Evolutionary conservation across 805 yeast species (phyloP), one percentile per base, ranked within the genome.

Genomic region (Starmera amethionina): DNA sequence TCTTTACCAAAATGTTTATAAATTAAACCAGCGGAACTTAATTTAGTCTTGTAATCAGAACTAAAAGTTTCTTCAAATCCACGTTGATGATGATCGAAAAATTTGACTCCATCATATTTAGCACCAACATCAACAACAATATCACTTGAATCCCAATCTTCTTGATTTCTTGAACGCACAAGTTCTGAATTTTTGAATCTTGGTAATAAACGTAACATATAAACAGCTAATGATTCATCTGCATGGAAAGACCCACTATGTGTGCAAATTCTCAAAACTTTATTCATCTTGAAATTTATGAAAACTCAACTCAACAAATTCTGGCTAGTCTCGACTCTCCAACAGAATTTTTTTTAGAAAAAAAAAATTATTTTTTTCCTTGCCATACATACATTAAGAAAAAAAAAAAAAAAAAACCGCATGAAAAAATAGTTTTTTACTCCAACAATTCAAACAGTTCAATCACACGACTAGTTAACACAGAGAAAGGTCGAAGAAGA

Each of bases 231-330:
- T 10, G 95, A 79, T 61, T 93, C 98, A 60, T 93, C 98, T 10
- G 97, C 97, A 58, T 93, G 98, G 70, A 93, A 93, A 0, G 88
- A 73, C 8, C 98, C 98, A 37, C 89, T 82, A 54, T 84, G 94
- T 11, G 96, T 89, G 56, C 96, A 90, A 42, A 89, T 84, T 54
- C 75, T 77, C 44, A 77, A 57, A 55, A 67, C 59, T 41, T 46
- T 40, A 42, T 44, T 43, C 46, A 42, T 43, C 7, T 15, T 22
- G 9, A 22, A 22, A 22, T 7, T 6, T 22, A 4, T 7, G 2
- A 8, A 22, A 22, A 22, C 9, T 22, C 5, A 6, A 7, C 4
- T 16, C 18, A 16, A 16, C 18, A 16, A 16, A 16, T 22, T 22
- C 27, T 22, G 27, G 27, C 27, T 22, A 22, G 27, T 8, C 6